Base-by-base conservation (phyloP, 1,284 basidiomycete genomes). In the Takashimella tepidaria region DNA sequence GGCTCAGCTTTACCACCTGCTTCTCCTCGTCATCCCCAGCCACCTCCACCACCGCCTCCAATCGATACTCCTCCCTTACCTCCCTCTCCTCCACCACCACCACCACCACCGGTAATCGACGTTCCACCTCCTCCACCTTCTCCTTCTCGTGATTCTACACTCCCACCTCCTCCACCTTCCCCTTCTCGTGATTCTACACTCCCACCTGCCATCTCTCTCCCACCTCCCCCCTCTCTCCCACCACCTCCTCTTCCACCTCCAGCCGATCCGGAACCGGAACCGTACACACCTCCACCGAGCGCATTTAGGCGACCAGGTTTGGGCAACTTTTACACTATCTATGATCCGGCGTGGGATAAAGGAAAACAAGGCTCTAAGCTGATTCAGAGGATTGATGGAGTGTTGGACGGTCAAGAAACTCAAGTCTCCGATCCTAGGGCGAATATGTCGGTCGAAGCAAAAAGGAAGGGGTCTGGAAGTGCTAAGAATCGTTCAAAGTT, bases 381-480 rank as follows among this genome's bases (percentile, higher is more conserved):
- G 11, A 54, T 64, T n/a, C 64, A 64, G 64, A 58, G 73, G 31
- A 56, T 61, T 4, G 73, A 75, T 37, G 73, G 73, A 20, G 57
- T 61, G 20, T 50, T 54, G 27, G 54, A 67, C 27, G 68, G 62
- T 4, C 48, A 62, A 25, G 54, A 59, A 21, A 63, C 64, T 10
- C 49, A 55, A 19, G 60, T 66, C 0, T 27, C 41, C 19, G 74
- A 76, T 54, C 69, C 72, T 3, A 59, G 74, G 20, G 41, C 60
- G 37, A 57, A 52, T 24, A 54, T 68, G 12, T 49, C 60, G 3
- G 42, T 45, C 5, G 55, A 55, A 4, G 21, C 56, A 55, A 16
- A 70, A 70, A 1, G 53, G 55, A 40, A 70, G 73, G 1, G 60
- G 51, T 37, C 54, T 58, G 53, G 31, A 16, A 37, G 31, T 37